phyloP scores from a whole-genome alignment of 1,139 yeast genomes.

The Saccharomyces hybrid region DNA sequence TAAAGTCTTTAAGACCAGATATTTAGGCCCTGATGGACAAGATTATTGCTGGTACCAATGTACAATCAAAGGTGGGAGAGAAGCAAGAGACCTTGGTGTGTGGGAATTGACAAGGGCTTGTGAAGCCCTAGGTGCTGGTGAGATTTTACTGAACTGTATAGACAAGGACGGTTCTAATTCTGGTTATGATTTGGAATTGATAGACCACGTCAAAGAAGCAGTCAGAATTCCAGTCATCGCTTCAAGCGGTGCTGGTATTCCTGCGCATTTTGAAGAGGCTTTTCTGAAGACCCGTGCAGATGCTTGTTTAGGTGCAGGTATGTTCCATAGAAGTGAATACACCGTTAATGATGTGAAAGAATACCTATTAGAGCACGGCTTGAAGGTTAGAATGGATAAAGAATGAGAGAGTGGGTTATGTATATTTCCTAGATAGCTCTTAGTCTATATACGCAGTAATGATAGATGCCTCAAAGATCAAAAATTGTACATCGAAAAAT shows the following conservation, averaged over 20 bases:
- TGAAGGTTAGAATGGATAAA: constrained; percentile 45
- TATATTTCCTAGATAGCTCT: neutral
- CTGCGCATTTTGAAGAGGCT: constrained; percentile 82
- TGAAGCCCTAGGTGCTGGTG: constrained; percentile 95
- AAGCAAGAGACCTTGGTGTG: constrained; percentile 83
- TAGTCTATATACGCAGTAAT: neutral
- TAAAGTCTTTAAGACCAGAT: constrained; percentile 50
- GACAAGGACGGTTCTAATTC: constrained; percentile 94
- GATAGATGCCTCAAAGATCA: neutral
- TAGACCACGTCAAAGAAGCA: constrained; percentile 64
- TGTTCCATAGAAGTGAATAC: constrained; percentile 92
- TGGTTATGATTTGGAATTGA: constrained; percentile 83
- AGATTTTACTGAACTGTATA: constrained; percentile 81
- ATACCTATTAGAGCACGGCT: constrained; percentile 45
- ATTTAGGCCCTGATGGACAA: constrained; percentile 79
- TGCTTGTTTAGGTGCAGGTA: constrained; percentile 97
- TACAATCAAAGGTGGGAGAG: constrained; percentile 94
- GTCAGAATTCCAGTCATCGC: constrained; percentile 92
- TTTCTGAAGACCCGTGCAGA: constrained; percentile 76
- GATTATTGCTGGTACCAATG: constrained; percentile 88
- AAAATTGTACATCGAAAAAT: neutral
- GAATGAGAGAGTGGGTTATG: neutral
- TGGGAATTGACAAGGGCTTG: constrained; percentile 81
- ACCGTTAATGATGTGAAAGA: constrained; percentile 77
- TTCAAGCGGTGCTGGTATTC: constrained; percentile 93